phyloP scores from a whole-genome alignment of 2,329 filamentous ascomycete species.

The Penicillium sp. region DNA sequence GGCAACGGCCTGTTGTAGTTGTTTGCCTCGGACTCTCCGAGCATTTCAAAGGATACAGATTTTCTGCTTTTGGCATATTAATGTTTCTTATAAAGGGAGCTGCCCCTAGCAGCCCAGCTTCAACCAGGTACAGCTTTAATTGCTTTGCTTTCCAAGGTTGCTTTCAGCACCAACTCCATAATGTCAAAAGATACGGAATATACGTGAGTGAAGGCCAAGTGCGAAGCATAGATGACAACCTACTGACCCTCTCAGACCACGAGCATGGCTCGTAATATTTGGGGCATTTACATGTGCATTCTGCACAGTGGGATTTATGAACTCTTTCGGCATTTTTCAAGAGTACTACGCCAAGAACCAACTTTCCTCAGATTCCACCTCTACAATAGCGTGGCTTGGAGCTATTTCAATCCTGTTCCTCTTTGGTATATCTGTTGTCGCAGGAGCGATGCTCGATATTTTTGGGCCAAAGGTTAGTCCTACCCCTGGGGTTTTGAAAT shows the following conservation, averaged over 20 bases:
- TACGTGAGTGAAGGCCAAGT: conserved; percentile 18
- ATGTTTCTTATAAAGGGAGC: not conserved
- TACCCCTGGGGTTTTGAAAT: no score
- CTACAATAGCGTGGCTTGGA: conserved; percentile 38
- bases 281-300: conserved; percentile 35
- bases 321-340: conserved; percentile 41
- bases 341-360: conserved; percentile 32
- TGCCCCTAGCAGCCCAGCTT: no score
- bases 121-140: not conserved
- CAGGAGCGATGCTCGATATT: conserved; percentile 34
- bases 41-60: not conserved
- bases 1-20: not conserved
- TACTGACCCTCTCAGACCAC: conserved; percentile 15
- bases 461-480: conserved; percentile 31
- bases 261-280: conserved; percentile 29
- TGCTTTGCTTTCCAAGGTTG: no score
- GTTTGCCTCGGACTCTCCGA: conserved; percentile 13
- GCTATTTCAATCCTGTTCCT: conserved; percentile 34
- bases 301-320: conserved; percentile 42
- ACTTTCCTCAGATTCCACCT: conserved; percentile 27
- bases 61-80: not conserved
- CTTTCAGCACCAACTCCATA: not conserved
- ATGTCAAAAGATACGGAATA: conserved; percentile 20
- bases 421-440: conserved; percentile 29
- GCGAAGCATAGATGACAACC: not conserved